A percentile compares a stretch with the other conserved stretches of the same genome.
Evolutionary conservation across 805 yeast species (phyloP).

Genomic region (Pichia pseudocactophila): DNA sequence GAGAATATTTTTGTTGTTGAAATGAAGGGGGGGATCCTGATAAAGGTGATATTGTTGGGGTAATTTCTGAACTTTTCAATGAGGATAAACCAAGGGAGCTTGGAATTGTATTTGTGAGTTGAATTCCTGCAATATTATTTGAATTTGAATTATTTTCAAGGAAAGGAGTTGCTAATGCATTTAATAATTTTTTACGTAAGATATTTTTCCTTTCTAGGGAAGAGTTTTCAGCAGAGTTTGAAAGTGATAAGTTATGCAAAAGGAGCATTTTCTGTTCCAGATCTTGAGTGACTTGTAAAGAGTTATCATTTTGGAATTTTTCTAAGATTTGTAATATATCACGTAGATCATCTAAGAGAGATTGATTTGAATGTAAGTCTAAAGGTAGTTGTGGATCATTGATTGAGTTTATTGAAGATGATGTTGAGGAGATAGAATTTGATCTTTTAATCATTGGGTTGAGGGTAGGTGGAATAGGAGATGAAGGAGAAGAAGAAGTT

Average conservation of each 20-base stretch:
- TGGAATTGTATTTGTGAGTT: constrained; percentile 18
- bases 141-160: constrained; percentile 29
- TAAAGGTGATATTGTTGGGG: background rate
- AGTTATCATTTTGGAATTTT: constrained; percentile 1
- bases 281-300: constrained; percentile 16
- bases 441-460: background rate
- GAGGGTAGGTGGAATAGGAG: background rate
- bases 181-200: constrained; percentile 39
- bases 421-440: background rate
- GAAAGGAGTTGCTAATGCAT: constrained; percentile 64
- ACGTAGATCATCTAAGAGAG: constrained; percentile 2
- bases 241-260: constrained; percentile 48
- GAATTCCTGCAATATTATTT: constrained; percentile 20
- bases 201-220: constrained; percentile 31
- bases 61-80: constrained; percentile 7
- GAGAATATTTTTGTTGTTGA: constrained; percentile 15
- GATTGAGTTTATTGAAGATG: background rate
- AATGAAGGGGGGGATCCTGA: background rate
- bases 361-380: background rate
- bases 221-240: constrained; percentile 26
- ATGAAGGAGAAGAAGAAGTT: background rate
- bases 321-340: constrained; percentile 6
- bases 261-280: constrained; percentile 35
- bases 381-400: background rate
- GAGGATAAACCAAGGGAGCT: constrained; percentile 21